Base-by-base conservation (phyloP, 371 early-diverging fungal species). In the Fennellomyces sp. region DNA sequence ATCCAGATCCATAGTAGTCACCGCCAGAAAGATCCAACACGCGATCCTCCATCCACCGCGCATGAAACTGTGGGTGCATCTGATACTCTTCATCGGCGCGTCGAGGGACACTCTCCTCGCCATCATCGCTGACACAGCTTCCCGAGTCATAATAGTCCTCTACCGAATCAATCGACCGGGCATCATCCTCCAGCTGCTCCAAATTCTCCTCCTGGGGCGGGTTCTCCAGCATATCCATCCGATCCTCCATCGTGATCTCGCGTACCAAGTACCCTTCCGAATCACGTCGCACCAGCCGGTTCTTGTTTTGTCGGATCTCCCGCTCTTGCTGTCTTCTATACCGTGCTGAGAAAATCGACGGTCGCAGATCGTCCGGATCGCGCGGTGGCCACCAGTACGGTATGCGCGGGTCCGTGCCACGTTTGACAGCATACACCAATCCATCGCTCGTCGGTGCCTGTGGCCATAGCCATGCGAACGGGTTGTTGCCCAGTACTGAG, bases 401-500 rank as follows among this genome's bases (percentile, higher is more conserved):
- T 39, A 58, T n/a, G 7, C 55, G 48, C 12, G 64, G 61, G 28
- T 64, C 66, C 57, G 70, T 70, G 5, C 66, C 60, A 27, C 56
- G 52, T 21, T 65, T 75, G 17, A 91, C 79, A 13, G 83, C 69
- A 71, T 84, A 94, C 17, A 73, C 60, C n/a, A 92, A 56, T 5
- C 97, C 97, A 51, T 89, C 82, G n/a, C 94, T 92, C 2, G 70
- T 56, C 54, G 80, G 74, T 5, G 39, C 52, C 49, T 73, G 75
- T 7, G 94, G 92, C 76, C 83, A 76, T 62, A 83, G 72, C 96
- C 95, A 96, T 3, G 75, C 33, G 15, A 81, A 31, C 15, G 78
- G 78, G 52, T 72, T 84, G 13, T 75, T 61, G 1, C 98, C 97
- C 52, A 97, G 83, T 3, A 97, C 91, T 11, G 86, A 79, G 19